phyloP scores from a whole-genome alignment of 208 protist species.

The Tritrichomonas foetus region DNA sequence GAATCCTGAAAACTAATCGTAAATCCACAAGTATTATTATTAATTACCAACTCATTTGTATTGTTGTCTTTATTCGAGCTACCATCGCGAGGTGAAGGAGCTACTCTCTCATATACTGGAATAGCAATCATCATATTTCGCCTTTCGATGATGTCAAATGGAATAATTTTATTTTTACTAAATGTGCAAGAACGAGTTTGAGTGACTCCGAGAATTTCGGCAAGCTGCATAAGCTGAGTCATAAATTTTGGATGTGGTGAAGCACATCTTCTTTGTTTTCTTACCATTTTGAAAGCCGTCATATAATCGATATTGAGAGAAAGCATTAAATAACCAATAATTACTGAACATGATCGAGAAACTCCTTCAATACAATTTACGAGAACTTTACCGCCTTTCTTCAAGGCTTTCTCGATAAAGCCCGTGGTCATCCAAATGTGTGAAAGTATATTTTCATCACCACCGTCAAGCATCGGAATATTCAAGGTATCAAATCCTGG shows the following conservation, averaged over 20 bases:
- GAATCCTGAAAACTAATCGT: too few relatives aligned
- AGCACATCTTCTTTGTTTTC: background rate
- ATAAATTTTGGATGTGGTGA: background rate
- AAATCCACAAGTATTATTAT: too few relatives aligned
- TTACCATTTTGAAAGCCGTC: background rate
- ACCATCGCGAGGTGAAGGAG: too few relatives aligned
- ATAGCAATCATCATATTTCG: background rate
- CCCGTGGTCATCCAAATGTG: background rate
- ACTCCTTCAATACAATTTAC: slow-evolving; percentile 8
- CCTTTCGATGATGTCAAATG: background rate
- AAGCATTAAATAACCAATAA: background rate
- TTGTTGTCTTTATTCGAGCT: too few relatives aligned
- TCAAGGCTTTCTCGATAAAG: background rate
- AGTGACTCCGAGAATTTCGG: background rate
- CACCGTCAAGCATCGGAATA: slow-evolving; percentile 1
- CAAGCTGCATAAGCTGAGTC: background rate
- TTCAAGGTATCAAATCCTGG: background rate
- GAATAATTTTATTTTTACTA: background rate
- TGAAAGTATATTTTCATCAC: background rate
- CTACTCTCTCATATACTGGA: background rate
- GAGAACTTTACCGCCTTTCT: background rate
- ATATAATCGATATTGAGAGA: background rate
- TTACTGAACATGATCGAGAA: background rate
- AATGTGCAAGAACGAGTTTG: background rate
- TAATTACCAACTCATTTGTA: too few relatives aligned